Percentiles rank a stretch among this genome's conserved stretches.
phyloP scores from a whole-genome alignment of 352 stramenopile species.

The Pythium folliculosum region DNA sequence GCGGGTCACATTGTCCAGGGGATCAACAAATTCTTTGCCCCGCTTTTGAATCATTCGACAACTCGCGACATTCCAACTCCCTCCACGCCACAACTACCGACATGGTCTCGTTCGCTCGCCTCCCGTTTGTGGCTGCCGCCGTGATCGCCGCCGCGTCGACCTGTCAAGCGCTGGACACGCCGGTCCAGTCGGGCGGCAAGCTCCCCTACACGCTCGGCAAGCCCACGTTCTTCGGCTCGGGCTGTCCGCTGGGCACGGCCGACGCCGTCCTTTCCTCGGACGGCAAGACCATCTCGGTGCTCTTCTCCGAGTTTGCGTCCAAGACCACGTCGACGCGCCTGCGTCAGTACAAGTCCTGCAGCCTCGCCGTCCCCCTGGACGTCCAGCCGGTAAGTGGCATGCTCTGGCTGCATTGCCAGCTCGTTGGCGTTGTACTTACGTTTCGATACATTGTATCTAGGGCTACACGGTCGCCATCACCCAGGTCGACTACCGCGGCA shows the following conservation, averaged over 20 bases:
- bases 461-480: constrained; percentile 33
- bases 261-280: constrained; percentile 27
- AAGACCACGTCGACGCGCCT: constrained; percentile 27
- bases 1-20: not conserved
- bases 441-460: not conserved
- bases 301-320: constrained; percentile 35
- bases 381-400: constrained; percentile 24
- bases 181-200: not conserved
- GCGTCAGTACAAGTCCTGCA: constrained; percentile 38
- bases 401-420: not conserved
- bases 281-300: constrained; percentile 34
- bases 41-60: not conserved
- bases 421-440: not conserved
- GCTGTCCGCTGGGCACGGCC: constrained; percentile 32
- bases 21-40: not conserved
- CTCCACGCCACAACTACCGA: not conserved
- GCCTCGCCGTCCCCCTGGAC: constrained; percentile 42
- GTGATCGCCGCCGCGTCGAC: not conserved
- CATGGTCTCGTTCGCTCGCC: not conserved
- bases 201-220: constrained; percentile 18
- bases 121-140: not conserved
- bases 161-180: not conserved
- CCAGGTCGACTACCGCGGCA: constrained; percentile 49
- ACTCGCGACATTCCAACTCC: not conserved
- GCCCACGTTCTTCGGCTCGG: constrained; percentile 33